Evolutionary conservation across 106 monocot genomes (phyloP), one percentile per base, ranked within the genome.

Genomic region (Dioscorea dumetorum): DNA sequence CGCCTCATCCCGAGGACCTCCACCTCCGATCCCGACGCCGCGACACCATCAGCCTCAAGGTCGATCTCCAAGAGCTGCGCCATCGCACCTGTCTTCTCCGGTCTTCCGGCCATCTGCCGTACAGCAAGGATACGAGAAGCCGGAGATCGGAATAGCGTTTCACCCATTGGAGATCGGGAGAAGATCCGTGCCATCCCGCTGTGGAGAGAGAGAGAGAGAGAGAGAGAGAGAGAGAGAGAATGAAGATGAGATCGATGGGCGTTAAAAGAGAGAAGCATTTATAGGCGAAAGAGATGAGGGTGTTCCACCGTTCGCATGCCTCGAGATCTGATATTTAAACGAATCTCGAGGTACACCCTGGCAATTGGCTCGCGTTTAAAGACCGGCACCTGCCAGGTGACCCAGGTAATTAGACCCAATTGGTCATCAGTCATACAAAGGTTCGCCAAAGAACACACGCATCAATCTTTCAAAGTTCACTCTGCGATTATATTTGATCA

Each of bases 131-230:
- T 18, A 4, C 64, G 64, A 48, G 33, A 24, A 64, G n/a, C 33
- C 5, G 22, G 64, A 18, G 24, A 18, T 33, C 32, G 21, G 33
- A 33, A 18, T 1, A 18, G 33, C 17, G 64, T 33, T 16, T 35
- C 64, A 18, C 64, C 16, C 35, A 64, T 16, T 33, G 34, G 64
- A 13, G 32, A 12, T 34, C 20, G 64, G 13, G 35, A 64, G 33
- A 64, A 35, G 20, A 64, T 9, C n/a, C 64, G 33, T 10, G 64
- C 64, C 64, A 64, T 64, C 3, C 28, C n/a, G n/a, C n/a, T n/a
- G n/a, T n/a, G n/a, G 15, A 7, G 20, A 13, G 17, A 41, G 13
- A 18, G 0, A 9, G 64, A 64, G 64, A 64, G 33, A 41, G 41
- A 41, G 15, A 7, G 20, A 13, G 16, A 63, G 13, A 18, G 0